A percentile compares a stretch with the other conserved stretches of the same genome.
Conservation (phyloP, 148 eudicot genomes). For the Fagopyrum homotropicum region DNA sequence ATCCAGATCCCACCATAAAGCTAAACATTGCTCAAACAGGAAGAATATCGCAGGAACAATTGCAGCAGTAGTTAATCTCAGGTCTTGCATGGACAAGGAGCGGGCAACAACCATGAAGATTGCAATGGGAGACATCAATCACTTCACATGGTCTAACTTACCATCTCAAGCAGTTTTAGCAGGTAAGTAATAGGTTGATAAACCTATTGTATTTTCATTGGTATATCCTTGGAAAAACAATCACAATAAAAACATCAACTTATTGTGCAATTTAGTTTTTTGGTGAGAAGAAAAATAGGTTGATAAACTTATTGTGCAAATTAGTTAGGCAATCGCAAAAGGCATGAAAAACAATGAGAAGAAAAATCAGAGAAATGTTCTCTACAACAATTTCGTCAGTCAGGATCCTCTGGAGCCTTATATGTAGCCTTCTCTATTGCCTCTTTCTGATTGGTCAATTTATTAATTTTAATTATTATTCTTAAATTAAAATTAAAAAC, state of each 20-base stretch:
- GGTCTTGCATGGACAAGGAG: slow-evolving; percentile 1
- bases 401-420: too few species aligned
- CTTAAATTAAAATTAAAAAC: too few species aligned
- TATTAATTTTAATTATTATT: too few species aligned
- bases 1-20: neutral
- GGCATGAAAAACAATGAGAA: neutral
- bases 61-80: neutral
- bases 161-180: neutral
- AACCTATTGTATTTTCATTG: neutral
- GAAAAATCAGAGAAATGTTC: neutral
- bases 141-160: neutral
- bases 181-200: neutral
- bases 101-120: slow-evolving; percentile 7
- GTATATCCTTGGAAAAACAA: neutral
- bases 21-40: neutral
- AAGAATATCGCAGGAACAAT: neutral
- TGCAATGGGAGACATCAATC: slow-evolving; percentile 4
- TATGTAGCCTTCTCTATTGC: too few species aligned
- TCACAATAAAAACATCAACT: neutral
- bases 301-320: neutral
- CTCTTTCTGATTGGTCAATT: too few species aligned
- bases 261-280: neutral
- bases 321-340: neutral
- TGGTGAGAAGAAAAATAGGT: too few species aligned
- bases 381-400: neutral